Evolutionary conservation across 169 alveolate species (phyloP).

Genomic region (Miamiensis avidus): DNA sequence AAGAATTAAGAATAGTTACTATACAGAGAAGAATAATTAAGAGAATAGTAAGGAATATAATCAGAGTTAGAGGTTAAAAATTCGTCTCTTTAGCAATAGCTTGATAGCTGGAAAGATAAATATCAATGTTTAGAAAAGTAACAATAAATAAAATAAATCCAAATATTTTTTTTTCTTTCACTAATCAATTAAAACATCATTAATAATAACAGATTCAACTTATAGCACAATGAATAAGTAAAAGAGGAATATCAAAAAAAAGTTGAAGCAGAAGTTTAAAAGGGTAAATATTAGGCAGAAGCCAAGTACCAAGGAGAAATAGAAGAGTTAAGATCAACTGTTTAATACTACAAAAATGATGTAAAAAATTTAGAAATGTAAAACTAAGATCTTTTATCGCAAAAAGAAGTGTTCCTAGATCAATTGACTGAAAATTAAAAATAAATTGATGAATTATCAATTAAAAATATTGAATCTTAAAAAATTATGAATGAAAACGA

Average conservation of each 20-base stretch:
- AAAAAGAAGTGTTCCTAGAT: no score
- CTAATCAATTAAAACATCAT: neutral
- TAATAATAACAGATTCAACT: neutral
- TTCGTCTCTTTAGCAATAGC: neutral
- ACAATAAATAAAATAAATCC: no score
- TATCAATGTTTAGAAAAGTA: neutral
- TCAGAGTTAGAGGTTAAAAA: neutral
- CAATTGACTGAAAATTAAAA: no score
- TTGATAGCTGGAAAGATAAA: neutral
- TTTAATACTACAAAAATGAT: neutral
- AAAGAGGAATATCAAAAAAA: no score
- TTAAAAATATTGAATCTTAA: no score
- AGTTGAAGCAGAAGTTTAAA: neutral
- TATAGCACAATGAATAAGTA: neutral
- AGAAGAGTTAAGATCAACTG: neutral
- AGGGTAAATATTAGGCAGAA: no score
- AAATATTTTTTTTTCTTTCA: no score
- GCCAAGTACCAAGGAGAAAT: neutral
- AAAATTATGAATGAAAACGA: neutral
- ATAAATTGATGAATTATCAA: neutral
- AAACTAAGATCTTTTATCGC: neutral
- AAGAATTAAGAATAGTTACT: no score
- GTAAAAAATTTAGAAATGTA: neutral
- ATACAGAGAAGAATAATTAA: no score
- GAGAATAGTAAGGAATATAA: neutral